Evolutionary conservation across 2,329 filamentous ascomycete genomes (phyloP), one percentile per base, ranked within the genome.

Genomic region (Calonectria ilicicola): DNA sequence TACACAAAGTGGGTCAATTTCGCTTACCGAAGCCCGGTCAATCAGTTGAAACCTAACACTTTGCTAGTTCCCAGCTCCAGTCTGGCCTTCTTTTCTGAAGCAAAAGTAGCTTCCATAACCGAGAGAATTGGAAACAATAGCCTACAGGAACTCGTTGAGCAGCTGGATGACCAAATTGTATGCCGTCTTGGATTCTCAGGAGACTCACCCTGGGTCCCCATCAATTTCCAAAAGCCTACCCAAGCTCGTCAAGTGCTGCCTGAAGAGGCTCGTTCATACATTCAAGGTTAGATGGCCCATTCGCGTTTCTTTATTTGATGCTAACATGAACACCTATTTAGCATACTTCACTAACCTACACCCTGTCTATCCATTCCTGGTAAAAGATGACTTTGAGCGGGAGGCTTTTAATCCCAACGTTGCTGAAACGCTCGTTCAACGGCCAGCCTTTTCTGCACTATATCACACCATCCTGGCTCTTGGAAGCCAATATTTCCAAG

Each of bases 341-440:
- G 83, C 80, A 15, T 85, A 84, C 66, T 85, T 85, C 64, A 70
- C 79, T 5, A 77, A 83, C 23, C 62, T 84, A 2, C 83, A 85
- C 67, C 82, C 82, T 5, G 66, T 84, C 0, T 83, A 84, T 68
- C 83, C 84, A 1, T 84, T 85, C 66, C 76, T 85, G 5, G 79
- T 84, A 58, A 73, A 75, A 46, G 47, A 63, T 7, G 53, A 64
- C 5, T 72, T 72, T 44, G 56, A 56, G 12, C 7, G 17, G 10
- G 44, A 53, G 42, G 56, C 56, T 3, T 44, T 38, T 27, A 27
- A 23, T 27, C 42, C 56, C 10, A 26, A 46, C 1, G 23, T 56
- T 9, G 9, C 35, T n/a, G 42, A 75, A 35, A 47, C 9, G 26
- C 32, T 65, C n/a, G 15, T 7, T 5, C 2, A 40, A 4, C 23